Evolutionary conservation across 1,284 basidiomycete species (phyloP), one percentile per base, ranked within the genome.

Genomic region (Apiotrichum akiyoshidainum): DNA sequence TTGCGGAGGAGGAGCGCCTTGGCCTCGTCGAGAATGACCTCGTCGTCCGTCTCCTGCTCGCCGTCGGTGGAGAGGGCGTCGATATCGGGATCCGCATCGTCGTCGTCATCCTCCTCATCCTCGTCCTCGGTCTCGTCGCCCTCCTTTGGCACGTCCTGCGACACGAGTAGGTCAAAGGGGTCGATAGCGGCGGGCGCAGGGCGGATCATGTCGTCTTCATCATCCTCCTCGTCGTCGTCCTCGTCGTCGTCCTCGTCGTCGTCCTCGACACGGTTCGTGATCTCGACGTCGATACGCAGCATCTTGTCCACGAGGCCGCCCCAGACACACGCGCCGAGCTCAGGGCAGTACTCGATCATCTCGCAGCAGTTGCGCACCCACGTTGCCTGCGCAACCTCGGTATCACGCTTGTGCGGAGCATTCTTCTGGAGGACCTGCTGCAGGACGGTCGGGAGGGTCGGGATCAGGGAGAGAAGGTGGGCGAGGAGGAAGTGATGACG

Each of bases 271-370:
- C 95, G 92, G 21, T 94, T 89, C 76, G 97, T 95, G 52, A 99
- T 96, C 78, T 99, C 95, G 47, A 98, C 94, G 74, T 99, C 96
- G 59, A 99, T 92, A 74, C 95, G 88, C 42, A 99, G 87, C 46
- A 93, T 90, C 17, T 92, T 85, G 73, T 96, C 93, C 17, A 98
- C 83, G 44, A 97, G 89, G 0, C 88, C 86, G 1, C 86, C 86
- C 54, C 97, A 81, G 42, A 98, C 87, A 60, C 87, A 86, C 67
- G 94, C 91, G 0, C 87, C 83, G 9, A 99, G 80, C 73, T 94
- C 92, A 0, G 90, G 87, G 70, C 93, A 97, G 77, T 98, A 99
- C 41, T 86, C 85, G 8, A 88, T 89, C 41, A 99, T 80, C 48
- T 85, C 84, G 31, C 98, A 83, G 26, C 94, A 79, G 75, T 99